Conservation (phyloP, 2,329 filamentous ascomycete species). For the Epichloe glyceriae region DNA sequence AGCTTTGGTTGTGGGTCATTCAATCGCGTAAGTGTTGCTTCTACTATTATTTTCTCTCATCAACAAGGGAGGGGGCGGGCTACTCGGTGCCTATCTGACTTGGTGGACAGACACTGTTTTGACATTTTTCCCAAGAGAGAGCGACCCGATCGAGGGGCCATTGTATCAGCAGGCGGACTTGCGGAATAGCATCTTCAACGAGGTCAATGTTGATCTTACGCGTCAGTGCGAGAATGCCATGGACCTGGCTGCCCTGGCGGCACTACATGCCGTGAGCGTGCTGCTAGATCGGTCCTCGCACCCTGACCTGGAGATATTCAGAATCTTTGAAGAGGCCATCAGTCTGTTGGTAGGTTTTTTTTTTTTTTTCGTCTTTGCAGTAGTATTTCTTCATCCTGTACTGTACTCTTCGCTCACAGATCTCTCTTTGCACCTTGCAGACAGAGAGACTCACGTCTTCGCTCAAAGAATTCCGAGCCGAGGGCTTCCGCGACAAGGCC, state of each 20-base stretch:
- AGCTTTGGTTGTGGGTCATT: conserved; percentile 50
- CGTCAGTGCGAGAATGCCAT: conserved; percentile 47
- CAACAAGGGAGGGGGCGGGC: too few relatives aligned
- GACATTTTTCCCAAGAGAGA: conserved; percentile 44
- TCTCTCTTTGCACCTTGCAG: conserved; percentile 18
- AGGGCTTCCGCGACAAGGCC: conserved; percentile 37
- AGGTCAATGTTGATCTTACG: conserved; percentile 51
- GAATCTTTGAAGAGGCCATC: conserved; percentile 54
- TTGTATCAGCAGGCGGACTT: conserved; percentile 48
- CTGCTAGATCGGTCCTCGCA: conserved; percentile 46
- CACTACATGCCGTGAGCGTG: conserved; percentile 48
- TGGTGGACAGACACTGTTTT: conserved; percentile 30
- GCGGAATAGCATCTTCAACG: conserved; percentile 51
- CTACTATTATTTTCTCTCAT: background rate
- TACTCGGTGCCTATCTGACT: conserved; percentile 4
- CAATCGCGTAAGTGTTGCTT: conserved; percentile 31
- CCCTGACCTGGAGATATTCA: conserved; percentile 48
- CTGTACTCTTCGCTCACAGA: background rate
- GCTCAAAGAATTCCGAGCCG: conserved; percentile 47
- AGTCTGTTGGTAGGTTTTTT: conserved; percentile 38
- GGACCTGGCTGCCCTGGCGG: conserved; percentile 49
- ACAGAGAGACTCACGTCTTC: conserved; percentile 50
- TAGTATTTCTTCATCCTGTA: background rate
- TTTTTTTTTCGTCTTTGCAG: background rate
- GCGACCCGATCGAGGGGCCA: conserved; percentile 39